Conservation (phyloP, 306 rosid species). For the Malus fusca region DNA sequence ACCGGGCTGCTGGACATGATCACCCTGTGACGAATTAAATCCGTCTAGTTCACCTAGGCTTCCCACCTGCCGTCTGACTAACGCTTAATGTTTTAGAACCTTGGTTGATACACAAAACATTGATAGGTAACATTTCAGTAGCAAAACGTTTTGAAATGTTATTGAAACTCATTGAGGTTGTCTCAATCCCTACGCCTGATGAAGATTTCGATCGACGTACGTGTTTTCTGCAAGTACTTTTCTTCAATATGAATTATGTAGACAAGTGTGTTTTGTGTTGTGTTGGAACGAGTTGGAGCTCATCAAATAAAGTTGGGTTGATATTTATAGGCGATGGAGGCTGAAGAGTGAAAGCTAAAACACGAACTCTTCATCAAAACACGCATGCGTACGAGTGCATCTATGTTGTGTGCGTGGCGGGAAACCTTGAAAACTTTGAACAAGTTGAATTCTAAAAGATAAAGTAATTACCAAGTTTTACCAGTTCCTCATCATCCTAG, state of each 20-base stretch:
- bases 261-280: neutral
- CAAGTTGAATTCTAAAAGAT: neutral
- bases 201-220: neutral
- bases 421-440: neutral
- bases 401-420: neutral
- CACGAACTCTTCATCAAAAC: too few relatives aligned
- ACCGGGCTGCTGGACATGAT: too few relatives aligned
- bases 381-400: neutral
- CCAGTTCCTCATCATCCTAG: neutral
- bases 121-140: too few relatives aligned
- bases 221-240: neutral
- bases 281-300: neutral
- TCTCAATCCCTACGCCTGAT: neutral
- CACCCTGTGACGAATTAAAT: too few relatives aligned
- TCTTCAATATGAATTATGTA: neutral
- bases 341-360: too few relatives aligned
- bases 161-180: too few relatives aligned
- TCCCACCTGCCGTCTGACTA: fast-evolving
- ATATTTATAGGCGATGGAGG: neutral
- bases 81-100: too few relatives aligned
- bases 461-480: neutral
- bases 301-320: neutral
- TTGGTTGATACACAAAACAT: too few relatives aligned
- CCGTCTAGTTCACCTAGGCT: too few relatives aligned
- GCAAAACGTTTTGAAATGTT: too few relatives aligned